Evolutionary conservation across 2,329 filamentous ascomycete genomes (phyloP).

Genomic region (Tolypocladium inflatum): DNA sequence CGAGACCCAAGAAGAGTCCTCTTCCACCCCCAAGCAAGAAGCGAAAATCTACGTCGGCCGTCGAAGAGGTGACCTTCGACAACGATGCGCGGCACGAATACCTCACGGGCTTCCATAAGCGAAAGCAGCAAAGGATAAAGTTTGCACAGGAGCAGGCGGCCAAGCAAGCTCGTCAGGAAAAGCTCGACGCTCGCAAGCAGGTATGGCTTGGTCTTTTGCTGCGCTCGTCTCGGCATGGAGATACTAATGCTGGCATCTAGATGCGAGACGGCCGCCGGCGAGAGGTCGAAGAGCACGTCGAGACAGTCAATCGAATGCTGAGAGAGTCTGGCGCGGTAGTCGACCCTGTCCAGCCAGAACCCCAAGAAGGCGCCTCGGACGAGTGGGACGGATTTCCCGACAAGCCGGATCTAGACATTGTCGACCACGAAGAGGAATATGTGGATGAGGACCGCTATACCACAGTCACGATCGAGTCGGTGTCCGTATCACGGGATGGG

Average conservation of each 20-base stretch:
- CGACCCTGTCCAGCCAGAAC: constrained; percentile 28
- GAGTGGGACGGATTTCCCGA: constrained; percentile 62
- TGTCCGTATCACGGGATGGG: constrained; percentile 69
- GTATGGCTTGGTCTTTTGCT: constrained; percentile 34
- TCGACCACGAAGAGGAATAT: constrained; percentile 87
- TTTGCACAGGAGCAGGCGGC: constrained; percentile 73
- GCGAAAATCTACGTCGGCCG: constrained; percentile 47
- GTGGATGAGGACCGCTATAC: constrained; percentile 94
- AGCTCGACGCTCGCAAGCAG: constrained; percentile 63
- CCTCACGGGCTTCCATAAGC: constrained; percentile 93
- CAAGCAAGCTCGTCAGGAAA: constrained; percentile 70
- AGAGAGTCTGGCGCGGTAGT: constrained; percentile 43
- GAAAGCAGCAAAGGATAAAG: constrained; percentile 78
- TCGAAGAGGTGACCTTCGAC: constrained; percentile 85
- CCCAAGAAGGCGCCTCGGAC: constrained; percentile 31
- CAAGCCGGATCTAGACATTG: constrained; percentile 32
- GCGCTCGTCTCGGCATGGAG: not conserved
- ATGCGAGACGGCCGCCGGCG: constrained; percentile 72
- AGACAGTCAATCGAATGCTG: constrained; percentile 63
- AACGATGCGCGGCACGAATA: constrained; percentile 70
- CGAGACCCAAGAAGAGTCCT: constrained; percentile 45
- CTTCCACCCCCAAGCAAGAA: constrained; percentile 56
- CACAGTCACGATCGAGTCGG: constrained; percentile 85
- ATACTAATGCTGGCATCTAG: constrained; percentile 34
- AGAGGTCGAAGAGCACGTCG: constrained; percentile 74